Evolutionary conservation across 2,329 filamentous ascomycete genomes (phyloP).

Genomic region (Albophoma yamanashiensis): DNA sequence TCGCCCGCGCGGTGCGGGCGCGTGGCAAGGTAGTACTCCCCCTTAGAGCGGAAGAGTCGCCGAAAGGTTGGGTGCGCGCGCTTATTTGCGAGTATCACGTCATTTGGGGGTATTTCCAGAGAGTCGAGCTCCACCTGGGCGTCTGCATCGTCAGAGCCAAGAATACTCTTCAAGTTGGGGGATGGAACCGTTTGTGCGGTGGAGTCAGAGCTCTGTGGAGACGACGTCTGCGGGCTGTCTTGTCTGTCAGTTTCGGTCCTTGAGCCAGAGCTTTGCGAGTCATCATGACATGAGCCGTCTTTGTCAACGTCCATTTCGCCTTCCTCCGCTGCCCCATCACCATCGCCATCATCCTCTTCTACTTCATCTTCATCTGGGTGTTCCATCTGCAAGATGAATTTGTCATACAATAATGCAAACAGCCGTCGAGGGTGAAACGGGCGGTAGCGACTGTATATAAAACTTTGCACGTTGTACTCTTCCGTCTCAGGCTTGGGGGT

Average conservation of each 20-base stretch:
- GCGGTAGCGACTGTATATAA: constrained; percentile 52
- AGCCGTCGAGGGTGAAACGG: constrained; percentile 40
- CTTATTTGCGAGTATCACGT: constrained; percentile 43
- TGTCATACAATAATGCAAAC: constrained; percentile 33
- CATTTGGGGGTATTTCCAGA: constrained; percentile 24
- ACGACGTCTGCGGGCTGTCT: constrained; percentile 5
- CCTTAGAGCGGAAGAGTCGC: constrained; percentile 52
- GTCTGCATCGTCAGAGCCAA: background rate
- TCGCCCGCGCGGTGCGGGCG: constrained; percentile 43
- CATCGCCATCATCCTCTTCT: constrained; percentile 20
- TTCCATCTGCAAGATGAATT: constrained; percentile 40
- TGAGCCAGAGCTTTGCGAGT: constrained; percentile 1
- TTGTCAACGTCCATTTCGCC: constrained; percentile 10
- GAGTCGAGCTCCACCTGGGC: constrained; percentile 8
- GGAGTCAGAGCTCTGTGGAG: constrained; percentile 12
- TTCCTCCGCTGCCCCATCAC: constrained; percentile 11
- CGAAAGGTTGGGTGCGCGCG: constrained; percentile 39
- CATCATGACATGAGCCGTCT: constrained; percentile 2
- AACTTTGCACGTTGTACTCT: constrained; percentile 62
- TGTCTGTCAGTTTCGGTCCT: too few species aligned
- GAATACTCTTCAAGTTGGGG: background rate
- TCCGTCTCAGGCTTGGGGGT: constrained; percentile 61
- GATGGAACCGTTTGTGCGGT: constrained; percentile 13
- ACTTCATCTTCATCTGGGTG: constrained; percentile 24
- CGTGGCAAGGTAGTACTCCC: constrained; percentile 49